phyloP scores from a whole-genome alignment of 1,284 basidiomycete species.

The Ceratobasidium sp. region DNA sequence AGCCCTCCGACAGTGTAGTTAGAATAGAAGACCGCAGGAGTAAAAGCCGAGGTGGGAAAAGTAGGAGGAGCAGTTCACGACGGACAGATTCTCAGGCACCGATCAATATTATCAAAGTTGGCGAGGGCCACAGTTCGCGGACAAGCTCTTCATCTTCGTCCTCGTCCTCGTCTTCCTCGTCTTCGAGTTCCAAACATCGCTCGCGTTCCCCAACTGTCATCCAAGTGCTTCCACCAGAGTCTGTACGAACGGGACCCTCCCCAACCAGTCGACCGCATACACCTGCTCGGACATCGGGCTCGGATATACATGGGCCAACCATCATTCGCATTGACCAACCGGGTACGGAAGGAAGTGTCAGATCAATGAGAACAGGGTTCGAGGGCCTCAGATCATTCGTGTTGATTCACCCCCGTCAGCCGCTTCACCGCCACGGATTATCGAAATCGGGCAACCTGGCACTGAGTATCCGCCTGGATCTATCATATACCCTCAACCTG shows the following conservation, averaged over 20 bases:
- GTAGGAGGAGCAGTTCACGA: constrained; percentile 4
- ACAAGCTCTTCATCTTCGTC: constrained; percentile 13
- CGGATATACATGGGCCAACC: neutral
- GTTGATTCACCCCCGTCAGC: neutral
- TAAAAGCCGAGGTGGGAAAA: constrained; percentile 19
- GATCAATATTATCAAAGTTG: constrained; percentile 17
- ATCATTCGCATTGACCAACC: constrained; percentile 20
- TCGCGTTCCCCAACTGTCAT: constrained; percentile 16
- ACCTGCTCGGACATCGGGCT: neutral
- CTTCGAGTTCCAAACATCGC: constrained; percentile 14
- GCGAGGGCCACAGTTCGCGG: neutral
- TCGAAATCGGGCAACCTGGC: constrained; percentile 10
- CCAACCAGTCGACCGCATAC: neutral
- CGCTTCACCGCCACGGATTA: constrained; percentile 7
- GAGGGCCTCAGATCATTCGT: constrained; percentile 1
- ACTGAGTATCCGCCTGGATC: neutral
- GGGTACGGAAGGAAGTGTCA: neutral
- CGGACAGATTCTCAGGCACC: neutral
- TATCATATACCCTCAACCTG: neutral
- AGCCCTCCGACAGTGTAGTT: constrained; percentile 11
- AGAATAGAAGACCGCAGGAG: constrained; percentile 32
- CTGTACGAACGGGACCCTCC: neutral
- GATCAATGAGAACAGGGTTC: neutral
- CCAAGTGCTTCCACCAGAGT: neutral
- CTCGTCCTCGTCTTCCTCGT: neutral